phyloP scores from a whole-genome alignment of 352 stramenopile species.

The Globisporangium barbulae region DNA sequence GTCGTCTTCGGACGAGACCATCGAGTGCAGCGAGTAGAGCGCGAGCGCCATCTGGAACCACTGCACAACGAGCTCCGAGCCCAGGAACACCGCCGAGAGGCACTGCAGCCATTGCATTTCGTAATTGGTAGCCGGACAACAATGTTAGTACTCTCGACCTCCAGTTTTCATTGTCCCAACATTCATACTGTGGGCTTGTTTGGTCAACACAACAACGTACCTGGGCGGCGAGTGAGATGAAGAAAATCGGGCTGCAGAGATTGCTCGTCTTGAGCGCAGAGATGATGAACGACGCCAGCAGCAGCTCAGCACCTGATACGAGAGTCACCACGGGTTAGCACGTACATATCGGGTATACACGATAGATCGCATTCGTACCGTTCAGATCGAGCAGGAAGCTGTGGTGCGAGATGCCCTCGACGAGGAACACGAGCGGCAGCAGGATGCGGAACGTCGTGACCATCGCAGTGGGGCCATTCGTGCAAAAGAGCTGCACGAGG shows the following conservation, averaged over 20 bases:
- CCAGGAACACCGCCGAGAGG: slow-evolving; percentile 76
- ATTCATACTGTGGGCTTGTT: not conserved
- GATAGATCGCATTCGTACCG: slow-evolving; percentile 29
- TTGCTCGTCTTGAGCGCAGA: slow-evolving; percentile 86
- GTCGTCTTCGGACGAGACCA: slow-evolving; percentile 70
- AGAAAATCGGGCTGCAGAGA: slow-evolving; percentile 79
- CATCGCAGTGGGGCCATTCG: slow-evolving; percentile 78
- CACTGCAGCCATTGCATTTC: slow-evolving; percentile 28
- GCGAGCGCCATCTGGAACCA: slow-evolving; percentile 80
- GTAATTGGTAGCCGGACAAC: not conserved
- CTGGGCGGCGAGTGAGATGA: slow-evolving; percentile 78
- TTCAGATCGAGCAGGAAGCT: slow-evolving; percentile 90
- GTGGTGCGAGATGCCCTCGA: slow-evolving; percentile 87
- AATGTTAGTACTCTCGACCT: not conserved
- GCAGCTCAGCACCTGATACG: slow-evolving; percentile 61
- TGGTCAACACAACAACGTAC: slow-evolving; percentile 18
- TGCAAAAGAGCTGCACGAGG: slow-evolving; percentile 86
- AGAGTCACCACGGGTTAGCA: slow-evolving; percentile 1
- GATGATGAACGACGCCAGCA: slow-evolving; percentile 84
- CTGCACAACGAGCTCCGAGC: slow-evolving; percentile 78
- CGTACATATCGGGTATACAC: not conserved
- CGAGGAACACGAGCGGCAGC: slow-evolving; percentile 78
- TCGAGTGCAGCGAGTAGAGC: slow-evolving; percentile 81
- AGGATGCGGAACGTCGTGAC: slow-evolving; percentile 84
- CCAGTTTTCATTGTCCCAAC: not conserved